Evolutionary conservation across 1,284 basidiomycete species (phyloP).

Genomic region (Phellinidium pouzarii): DNA sequence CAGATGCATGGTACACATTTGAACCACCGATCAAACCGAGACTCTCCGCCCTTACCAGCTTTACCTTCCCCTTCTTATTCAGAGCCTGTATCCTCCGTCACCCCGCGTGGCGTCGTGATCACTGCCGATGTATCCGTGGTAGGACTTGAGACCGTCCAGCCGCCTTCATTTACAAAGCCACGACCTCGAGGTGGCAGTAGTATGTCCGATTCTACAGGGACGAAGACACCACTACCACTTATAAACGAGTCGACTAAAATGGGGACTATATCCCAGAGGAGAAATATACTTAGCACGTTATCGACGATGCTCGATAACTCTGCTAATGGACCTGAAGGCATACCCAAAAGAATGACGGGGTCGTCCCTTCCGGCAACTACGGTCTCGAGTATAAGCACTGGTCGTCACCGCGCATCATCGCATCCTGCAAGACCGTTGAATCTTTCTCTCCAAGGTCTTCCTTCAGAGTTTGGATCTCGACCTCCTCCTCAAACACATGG

Average conservation of each 20-base stretch:
- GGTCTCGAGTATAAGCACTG: conserved; percentile 28
- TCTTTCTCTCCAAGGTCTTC: conserved; percentile 26
- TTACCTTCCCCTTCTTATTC: conserved; percentile 15
- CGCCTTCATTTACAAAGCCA: conserved; percentile 30
- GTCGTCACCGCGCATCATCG: conserved; percentile 58
- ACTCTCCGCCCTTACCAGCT: conserved; percentile 17
- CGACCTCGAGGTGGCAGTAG: conserved; percentile 40
- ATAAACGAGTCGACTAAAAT: conserved; percentile 55
- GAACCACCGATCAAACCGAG: neutral
- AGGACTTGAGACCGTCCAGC: neutral
- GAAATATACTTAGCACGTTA: conserved; percentile 39
- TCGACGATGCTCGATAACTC: conserved; percentile 10
- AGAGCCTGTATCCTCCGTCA: conserved; percentile 25
- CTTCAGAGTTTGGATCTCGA: conserved; percentile 23
- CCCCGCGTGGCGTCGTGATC: conserved; percentile 27
- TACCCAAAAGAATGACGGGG: conserved; percentile 26
- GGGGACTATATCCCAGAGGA: conserved; percentile 64
- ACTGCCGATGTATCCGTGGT: neutral
- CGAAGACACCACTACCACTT: conserved; percentile 28
- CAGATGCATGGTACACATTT: neutral
- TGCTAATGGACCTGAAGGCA: conserved; percentile 4
- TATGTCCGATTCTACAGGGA: conserved; percentile 11
- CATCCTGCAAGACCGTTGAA: conserved; percentile 41
- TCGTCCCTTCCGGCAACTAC: conserved; percentile 38
- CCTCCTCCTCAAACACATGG: conserved; percentile 37